Conservation (phyloP, 495 filamentous ascomycete species). For the Neurospora tetraspora region DNA sequence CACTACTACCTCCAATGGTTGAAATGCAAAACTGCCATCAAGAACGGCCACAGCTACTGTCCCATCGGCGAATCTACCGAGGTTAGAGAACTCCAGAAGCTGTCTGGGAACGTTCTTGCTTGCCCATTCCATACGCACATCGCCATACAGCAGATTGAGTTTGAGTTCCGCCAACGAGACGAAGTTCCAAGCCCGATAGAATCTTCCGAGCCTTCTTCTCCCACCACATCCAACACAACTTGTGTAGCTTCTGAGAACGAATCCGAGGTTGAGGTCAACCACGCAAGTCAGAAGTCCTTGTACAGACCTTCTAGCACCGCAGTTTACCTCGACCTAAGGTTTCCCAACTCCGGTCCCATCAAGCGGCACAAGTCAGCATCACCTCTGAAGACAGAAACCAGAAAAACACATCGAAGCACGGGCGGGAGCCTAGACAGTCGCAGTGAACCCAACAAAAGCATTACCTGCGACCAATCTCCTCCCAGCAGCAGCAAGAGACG, state of each 20-base stretch:
- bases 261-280: not conserved
- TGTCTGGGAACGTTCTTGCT: constrained; percentile 17
- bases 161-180: constrained; percentile 4
- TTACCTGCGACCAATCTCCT: not conserved
- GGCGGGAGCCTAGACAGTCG: not conserved
- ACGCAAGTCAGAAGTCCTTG: not conserved
- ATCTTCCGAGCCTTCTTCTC: not conserved
- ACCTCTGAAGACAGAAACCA: not conserved
- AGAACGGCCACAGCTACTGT: constrained; percentile 14
- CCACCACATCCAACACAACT: not conserved
- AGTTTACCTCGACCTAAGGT: not conserved
- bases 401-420: not conserved
- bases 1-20: constrained; percentile 26
- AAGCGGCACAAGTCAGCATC: not conserved
- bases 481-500: not conserved
- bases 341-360: not conserved
- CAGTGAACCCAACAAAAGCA: not conserved
- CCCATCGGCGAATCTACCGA: constrained; percentile 11
- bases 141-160: constrained; percentile 16
- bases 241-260: not conserved
- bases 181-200: not conserved
- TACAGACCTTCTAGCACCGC: not conserved
- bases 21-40: constrained; percentile 19
- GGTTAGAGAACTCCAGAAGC: constrained; percentile 12
- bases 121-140: constrained; percentile 22